A percentile compares a stretch with the other conserved stretches of the same genome.
These are phyloP conservation scores for Didymella arachidicola DNA, from an alignment of 2,329 filamentous ascomycete genomes.

Conservation along the genomic window DNA sequence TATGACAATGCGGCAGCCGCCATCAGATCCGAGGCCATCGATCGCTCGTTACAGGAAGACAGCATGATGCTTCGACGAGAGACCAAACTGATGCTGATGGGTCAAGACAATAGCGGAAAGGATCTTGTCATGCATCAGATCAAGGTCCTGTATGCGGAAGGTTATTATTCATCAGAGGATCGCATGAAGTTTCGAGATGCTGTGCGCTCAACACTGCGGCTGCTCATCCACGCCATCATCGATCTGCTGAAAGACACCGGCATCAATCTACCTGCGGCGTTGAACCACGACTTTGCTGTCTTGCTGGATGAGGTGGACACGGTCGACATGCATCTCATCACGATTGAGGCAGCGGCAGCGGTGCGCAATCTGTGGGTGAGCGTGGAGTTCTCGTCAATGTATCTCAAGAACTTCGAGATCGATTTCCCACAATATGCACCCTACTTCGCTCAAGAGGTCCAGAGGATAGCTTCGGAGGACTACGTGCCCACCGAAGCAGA, in stretches of 20 bases:
- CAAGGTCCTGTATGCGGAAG: constrained; percentile 47
- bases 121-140: constrained; percentile 50
- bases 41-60: constrained; percentile 45
- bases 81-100: constrained; percentile 46
- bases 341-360: constrained; percentile 38
- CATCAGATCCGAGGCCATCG: constrained; percentile 47
- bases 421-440: constrained; percentile 47
- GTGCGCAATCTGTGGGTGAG: constrained; percentile 42
- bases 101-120: constrained; percentile 41
- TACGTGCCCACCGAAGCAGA: constrained; percentile 47
- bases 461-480: constrained; percentile 37
- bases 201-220: constrained; percentile 41
- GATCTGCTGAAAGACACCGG: constrained; percentile 47
- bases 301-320: constrained; percentile 47
- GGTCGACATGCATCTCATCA: constrained; percentile 36
- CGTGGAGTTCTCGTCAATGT: constrained; percentile 43
- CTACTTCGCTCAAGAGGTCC: constrained; percentile 43
- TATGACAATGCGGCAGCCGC: constrained; percentile 43
- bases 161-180: constrained; percentile 43
- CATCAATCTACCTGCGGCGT: constrained; percentile 34
- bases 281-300: constrained; percentile 43
- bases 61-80: constrained; percentile 43
- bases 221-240: constrained; percentile 48
- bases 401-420: constrained; percentile 47
- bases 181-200: constrained; percentile 38